Base-by-base conservation (phyloP, 352 stramenopile species). In the Thraustochytrium striatum region DNA sequence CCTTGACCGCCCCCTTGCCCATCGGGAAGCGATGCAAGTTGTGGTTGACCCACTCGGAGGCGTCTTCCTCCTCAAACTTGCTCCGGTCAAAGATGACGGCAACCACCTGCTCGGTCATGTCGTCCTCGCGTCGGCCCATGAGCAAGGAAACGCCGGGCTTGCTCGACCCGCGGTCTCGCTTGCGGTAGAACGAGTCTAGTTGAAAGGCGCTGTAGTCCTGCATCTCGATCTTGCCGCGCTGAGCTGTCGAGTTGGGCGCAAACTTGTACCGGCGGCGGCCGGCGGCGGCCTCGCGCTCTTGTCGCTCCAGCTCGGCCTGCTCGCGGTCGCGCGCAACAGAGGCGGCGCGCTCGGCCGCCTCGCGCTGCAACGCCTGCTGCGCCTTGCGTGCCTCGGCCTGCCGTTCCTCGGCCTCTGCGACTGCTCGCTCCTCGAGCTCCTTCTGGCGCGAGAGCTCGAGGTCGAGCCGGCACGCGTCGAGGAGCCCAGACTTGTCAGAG, bases 141-240 rank as follows among this genome's bases (percentile, higher is more conserved):
- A 75, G 52, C n/a, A 75, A 30, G n/a, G 65, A 62, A 3, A 75
- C 65, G 32, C 65, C 65, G 3, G 65, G 65, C 52, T 75, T 75
- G 30, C 32, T 38, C 16, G 65, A 75, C 16, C 65, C 65, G 21
- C 65, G 65, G 65, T 75, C 65, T 0, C 65, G 28, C 32, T 75
- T 75, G n/a, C 65, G 21, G 36, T 75, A 75, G 36, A 75, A 75
- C 7, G 65, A 75, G 50, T 75, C 65, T 3, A 75, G 52, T 38
- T 75, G 65, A 30, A 75, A 75, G 19, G 33, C 65, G 21, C 30
- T 50, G 21, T 72, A 38, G 41, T 75, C 39, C 39, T 75, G 65
- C 21, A 75, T 19, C 52, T 75, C 32, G 19, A 75, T 32, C 41
- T 75, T 75, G n/a, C 65, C 65, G 8, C 52, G 43, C 2, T 62